phyloP scores from a whole-genome alignment of 371 early-diverging fungal genomes.

The Mucor lusitanicus region DNA sequence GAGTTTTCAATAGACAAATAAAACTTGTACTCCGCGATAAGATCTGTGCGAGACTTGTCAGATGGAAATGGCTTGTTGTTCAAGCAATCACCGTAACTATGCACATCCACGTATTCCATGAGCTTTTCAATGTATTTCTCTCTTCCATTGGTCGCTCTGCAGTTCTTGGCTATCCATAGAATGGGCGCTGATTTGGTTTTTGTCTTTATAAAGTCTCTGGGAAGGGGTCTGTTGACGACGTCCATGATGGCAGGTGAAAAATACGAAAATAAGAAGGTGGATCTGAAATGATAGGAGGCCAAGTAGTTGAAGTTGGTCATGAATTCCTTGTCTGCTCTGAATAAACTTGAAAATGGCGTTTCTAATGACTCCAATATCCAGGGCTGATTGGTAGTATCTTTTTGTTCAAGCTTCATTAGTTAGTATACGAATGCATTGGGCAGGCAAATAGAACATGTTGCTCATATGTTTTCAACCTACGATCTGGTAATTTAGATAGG shows the following conservation, averaged over 20 bases:
- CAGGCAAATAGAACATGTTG: not conserved
- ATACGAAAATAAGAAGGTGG: conserved; percentile 36
- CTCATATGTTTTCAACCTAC: conserved; percentile 12
- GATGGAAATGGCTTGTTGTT: conserved; percentile 38
- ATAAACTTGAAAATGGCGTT: conserved; percentile 33
- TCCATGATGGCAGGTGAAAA: conserved; percentile 36
- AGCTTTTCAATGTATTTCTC: conserved; percentile 39
- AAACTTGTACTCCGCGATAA: conserved; percentile 42
- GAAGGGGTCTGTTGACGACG: conserved; percentile 37
- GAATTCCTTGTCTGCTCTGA: conserved; percentile 17
- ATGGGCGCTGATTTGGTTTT: conserved; percentile 35
- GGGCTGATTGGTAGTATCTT: conserved; percentile 32
- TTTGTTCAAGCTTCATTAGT: not conserved
- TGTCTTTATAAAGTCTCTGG: conserved; percentile 32
- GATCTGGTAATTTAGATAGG: conserved; percentile 15
- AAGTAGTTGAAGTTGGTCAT: conserved; percentile 40
- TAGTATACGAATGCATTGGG: not conserved
- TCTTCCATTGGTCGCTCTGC: conserved; percentile 36
- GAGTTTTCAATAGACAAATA: conserved; percentile 45
- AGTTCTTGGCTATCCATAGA: conserved; percentile 44
- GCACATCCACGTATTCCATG: conserved; percentile 38
- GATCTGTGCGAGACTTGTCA: conserved; percentile 25
- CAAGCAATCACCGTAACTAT: conserved; percentile 38
- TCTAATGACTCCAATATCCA: conserved; percentile 44
- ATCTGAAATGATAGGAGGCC: conserved; percentile 40